A percentile compares a stretch with the other conserved stretches of the same genome.
These are phyloP conservation scores for Gonapodya prolifera DNA, from an alignment of 192 early-diverging fungal species.

Conservation along the genomic window DNA sequence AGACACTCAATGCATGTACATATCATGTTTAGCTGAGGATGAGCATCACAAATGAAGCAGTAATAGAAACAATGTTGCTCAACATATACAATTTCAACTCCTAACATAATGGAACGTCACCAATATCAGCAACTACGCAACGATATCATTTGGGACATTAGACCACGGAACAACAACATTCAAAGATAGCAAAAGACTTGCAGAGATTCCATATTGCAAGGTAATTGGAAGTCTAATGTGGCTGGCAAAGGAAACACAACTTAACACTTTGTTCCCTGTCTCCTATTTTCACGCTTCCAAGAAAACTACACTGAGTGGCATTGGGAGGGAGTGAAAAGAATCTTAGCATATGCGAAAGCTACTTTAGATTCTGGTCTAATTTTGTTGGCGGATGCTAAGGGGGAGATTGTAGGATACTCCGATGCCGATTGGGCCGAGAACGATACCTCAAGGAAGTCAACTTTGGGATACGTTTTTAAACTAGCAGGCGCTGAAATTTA, in stretches of 20 bases:
- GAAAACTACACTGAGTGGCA: background rate
- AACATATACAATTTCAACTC: too few relatives aligned
- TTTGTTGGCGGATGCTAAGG: background rate
- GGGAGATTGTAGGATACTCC: constrained; percentile 8
- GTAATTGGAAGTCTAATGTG: constrained; percentile 4
- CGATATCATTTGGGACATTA: too few relatives aligned
- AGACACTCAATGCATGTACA: too few relatives aligned
- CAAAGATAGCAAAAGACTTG: constrained; percentile 5
- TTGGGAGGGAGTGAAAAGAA: constrained; percentile 7
- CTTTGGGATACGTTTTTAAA: constrained; percentile 19
- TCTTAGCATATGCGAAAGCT: constrained; percentile 17
- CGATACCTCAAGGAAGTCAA: constrained; percentile 14
- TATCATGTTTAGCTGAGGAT: too few relatives aligned
- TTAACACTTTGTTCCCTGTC: background rate
- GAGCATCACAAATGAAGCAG: too few relatives aligned
- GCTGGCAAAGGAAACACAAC: background rate
- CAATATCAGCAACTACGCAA: too few relatives aligned
- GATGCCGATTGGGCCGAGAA: constrained; percentile 30
- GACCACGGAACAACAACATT: too few relatives aligned
- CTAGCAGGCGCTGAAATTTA: constrained; percentile 7
- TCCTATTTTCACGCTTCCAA: background rate
- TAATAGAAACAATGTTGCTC: too few relatives aligned
- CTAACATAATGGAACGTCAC: too few relatives aligned
- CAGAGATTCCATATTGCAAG: constrained; percentile 7
- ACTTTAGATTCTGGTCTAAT: constrained; percentile 10